A percentile compares a stretch with the other conserved stretches of the same genome.
phyloP scores from a whole-genome alignment of 2,329 filamentous ascomycete genomes.

The Aspergillus tamarii region DNA sequence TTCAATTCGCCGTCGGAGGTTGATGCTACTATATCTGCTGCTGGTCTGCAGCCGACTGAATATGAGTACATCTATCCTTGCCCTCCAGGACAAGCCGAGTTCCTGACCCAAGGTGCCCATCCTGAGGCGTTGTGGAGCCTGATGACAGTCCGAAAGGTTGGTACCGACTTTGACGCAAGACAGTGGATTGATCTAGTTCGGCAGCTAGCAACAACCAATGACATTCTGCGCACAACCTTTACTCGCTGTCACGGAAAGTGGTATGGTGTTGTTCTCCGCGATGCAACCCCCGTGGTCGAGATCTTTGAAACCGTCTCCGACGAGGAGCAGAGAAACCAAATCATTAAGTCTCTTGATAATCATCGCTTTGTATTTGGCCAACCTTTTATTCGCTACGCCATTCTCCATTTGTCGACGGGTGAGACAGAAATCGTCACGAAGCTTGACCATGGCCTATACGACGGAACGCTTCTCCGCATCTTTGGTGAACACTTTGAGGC shows the following conservation, averaged over 20 bases:
- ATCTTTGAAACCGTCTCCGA: not conserved
- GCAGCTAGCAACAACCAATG: not conserved
- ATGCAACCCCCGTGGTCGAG: not conserved
- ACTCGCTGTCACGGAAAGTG: not conserved
- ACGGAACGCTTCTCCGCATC: not conserved
- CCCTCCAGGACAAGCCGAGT: constrained; percentile 5
- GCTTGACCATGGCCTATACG: not conserved
- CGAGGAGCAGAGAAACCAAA: not conserved
- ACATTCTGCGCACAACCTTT: not conserved
- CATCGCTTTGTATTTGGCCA: not conserved
- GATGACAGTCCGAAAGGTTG: not conserved
- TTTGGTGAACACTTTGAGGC: not conserved
- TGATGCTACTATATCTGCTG: not conserved
- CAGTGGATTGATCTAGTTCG: not conserved
- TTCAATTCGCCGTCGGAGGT: not conserved
- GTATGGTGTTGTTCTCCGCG: not conserved
- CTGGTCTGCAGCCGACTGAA: not conserved
- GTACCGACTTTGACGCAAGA: not conserved
- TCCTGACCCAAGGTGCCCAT: constrained; percentile 5
- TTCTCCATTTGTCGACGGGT: not conserved
- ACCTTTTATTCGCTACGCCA: not conserved
- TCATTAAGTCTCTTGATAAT: no score
- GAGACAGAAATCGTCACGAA: not conserved
- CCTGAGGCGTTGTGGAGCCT: constrained; percentile 7
- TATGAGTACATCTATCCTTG: constrained; percentile 8